A percentile compares a stretch with the other conserved stretches of the same genome.
Conservation (phyloP, 2,329 filamentous ascomycete species). For the Zopfia rhizophila region DNA sequence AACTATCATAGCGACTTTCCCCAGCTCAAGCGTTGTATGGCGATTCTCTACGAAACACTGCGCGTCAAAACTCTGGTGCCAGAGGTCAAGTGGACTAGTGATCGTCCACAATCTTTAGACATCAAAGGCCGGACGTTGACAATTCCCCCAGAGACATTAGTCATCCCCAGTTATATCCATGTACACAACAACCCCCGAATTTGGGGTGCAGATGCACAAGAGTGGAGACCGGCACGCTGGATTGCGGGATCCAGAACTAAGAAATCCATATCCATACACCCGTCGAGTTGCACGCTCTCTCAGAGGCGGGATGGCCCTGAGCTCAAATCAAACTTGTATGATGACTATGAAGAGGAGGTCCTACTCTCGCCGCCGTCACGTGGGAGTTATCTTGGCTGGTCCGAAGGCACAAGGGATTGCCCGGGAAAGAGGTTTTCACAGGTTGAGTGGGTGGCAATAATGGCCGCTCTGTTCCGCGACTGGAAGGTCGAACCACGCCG, state of each 20-base stretch:
- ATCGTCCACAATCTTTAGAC: neutral
- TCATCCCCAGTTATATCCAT: slow-evolving; percentile 33
- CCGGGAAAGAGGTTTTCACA: slow-evolving; percentile 51
- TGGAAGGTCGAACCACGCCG: slow-evolving; percentile 22
- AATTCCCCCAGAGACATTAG: slow-evolving; percentile 20
- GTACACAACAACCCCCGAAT: slow-evolving; percentile 38
- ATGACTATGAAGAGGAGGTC: no score
- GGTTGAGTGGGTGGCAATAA: slow-evolving; percentile 48
- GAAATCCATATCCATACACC: no score
- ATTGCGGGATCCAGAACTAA: no score
- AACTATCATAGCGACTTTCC: slow-evolving; percentile 53
- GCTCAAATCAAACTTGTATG: no score
- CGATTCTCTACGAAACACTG: slow-evolving; percentile 55
- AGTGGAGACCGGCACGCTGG: slow-evolving; percentile 47
- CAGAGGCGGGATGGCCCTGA: no score
- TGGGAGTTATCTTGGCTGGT: slow-evolving; percentile 39
- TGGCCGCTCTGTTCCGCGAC: slow-evolving; percentile 31
- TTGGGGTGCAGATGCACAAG: slow-evolving; percentile 41
- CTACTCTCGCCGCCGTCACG: no score
- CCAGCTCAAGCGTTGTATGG: slow-evolving; percentile 53
- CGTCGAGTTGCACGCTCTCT: no score
- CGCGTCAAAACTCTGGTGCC: slow-evolving; percentile 53
- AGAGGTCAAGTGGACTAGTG: slow-evolving; percentile 40
- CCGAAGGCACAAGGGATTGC: slow-evolving; percentile 40
- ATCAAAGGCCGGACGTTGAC: slow-evolving; percentile 7